Conservation (phyloP, 768 basidiomycete genomes). For the Strobilomyces echinocephalus region DNA sequence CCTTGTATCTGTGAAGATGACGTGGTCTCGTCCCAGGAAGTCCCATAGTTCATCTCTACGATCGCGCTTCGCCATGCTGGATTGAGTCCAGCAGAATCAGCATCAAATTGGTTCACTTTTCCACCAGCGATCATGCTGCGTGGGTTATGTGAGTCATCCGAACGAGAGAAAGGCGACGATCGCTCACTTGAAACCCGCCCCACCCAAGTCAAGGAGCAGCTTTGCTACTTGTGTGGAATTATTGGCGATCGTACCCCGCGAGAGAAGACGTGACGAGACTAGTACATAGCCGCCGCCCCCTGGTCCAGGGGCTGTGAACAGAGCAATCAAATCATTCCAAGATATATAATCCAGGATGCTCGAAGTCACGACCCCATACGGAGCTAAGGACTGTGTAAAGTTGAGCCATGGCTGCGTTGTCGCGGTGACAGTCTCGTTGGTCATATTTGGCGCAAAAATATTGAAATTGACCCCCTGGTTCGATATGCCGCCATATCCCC, state of each 20-base stretch:
- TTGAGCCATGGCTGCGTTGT: conserved; percentile 34
- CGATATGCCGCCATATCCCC: conserved; percentile 30
- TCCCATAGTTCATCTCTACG: not conserved
- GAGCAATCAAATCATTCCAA: conserved; percentile 24
- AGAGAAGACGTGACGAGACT: conserved; percentile 29
- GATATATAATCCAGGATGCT: not conserved
- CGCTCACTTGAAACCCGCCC: conserved; percentile 5
- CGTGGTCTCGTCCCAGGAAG: conserved; percentile 20
- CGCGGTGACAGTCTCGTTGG: conserved; percentile 31
- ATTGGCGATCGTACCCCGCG: conserved; percentile 24
- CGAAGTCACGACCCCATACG: conserved; percentile 3
- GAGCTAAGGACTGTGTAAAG: conserved; percentile 12
- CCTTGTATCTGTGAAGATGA: conserved; percentile 9
- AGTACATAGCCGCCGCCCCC: conserved; percentile 20
- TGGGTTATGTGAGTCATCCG: conserved; percentile 3
- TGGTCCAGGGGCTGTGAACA: not conserved
- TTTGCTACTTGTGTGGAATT: conserved; percentile 24
- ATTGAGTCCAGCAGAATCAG: conserved; percentile 40
- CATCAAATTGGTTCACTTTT: conserved; percentile 32
- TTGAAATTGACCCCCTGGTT: conserved; percentile 9
- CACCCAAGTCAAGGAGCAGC: conserved; percentile 5
- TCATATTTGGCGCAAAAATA: conserved; percentile 34
- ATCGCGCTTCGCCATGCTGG: conserved; percentile 46
- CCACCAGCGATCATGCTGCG: conserved; percentile 44
- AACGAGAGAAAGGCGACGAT: no score